These are phyloP conservation scores for Clitocybe nebularis DNA, from an alignment of 1,284 basidiomycete genomes.

Conservation along the genomic window DNA sequence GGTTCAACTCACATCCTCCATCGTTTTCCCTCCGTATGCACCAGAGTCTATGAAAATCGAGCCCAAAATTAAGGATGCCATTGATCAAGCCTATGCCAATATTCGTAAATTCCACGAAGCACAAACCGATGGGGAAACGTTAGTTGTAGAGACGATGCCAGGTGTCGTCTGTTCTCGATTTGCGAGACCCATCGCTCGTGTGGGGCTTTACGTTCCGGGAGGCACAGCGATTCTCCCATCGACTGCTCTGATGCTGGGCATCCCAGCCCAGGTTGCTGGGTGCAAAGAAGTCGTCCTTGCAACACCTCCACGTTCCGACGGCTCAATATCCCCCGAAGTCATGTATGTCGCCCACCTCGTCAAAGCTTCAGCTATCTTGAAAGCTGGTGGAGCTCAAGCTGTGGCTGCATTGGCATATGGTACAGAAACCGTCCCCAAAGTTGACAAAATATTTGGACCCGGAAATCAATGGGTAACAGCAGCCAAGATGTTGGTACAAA, in stretches of 20 bases:
- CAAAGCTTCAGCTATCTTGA: constrained; percentile 85
- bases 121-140: constrained; percentile 67
- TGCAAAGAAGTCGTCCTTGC: constrained; percentile 93
- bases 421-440: constrained; percentile 94
- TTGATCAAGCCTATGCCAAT: constrained; percentile 91
- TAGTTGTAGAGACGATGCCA: constrained; percentile 96
- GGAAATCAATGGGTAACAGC: constrained; percentile 99
- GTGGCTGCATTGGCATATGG: constrained; percentile 98
- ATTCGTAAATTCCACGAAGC: constrained; percentile 89
- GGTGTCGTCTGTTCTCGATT: constrained; percentile 95
- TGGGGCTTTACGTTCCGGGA: constrained; percentile 97
- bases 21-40: constrained; percentile 66
- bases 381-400: constrained; percentile 96
- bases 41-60: constrained; percentile 59
- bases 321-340: constrained; percentile 90
- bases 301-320: constrained; percentile 90
- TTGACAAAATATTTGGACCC: constrained; percentile 99
- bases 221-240: constrained; percentile 96
- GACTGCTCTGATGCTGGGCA: constrained; percentile 96
- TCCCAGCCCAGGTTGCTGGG: constrained; percentile 96
- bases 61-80: constrained; percentile 70
- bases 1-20: constrained; percentile 57
- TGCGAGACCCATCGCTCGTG: constrained; percentile 88
- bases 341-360: constrained; percentile 90
- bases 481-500: constrained; percentile 98